Percentiles rank a stretch among this genome's conserved stretches.
phyloP scores from a whole-genome alignment of 2,329 filamentous ascomycete species.

The Nemania sp. region DNA sequence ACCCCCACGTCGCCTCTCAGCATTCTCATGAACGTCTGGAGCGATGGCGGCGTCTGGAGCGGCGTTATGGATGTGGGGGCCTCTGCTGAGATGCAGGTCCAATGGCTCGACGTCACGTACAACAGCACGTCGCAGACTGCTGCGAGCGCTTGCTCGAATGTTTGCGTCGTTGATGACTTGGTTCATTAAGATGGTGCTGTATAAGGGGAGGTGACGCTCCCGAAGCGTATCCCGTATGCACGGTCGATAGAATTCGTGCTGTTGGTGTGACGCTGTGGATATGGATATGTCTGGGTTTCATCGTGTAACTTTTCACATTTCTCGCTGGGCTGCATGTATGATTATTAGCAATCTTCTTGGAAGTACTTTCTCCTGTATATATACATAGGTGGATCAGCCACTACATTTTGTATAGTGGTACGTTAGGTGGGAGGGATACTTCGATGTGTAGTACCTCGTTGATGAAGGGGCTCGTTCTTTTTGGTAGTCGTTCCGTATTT shows the following conservation, averaged over 20 bases:
- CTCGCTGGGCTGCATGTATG: background rate
- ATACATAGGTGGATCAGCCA: background rate
- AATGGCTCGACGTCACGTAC: constrained; percentile 73
- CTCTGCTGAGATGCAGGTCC: constrained; percentile 67
- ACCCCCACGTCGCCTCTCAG: constrained; percentile 64
- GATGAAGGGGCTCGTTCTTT: background rate
- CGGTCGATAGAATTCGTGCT: background rate
- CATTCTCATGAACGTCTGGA: constrained; percentile 71
- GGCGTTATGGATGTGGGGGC: constrained; percentile 66
- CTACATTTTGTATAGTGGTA: background rate
- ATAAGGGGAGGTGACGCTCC: background rate
- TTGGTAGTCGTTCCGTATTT: background rate
- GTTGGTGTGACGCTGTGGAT: background rate
- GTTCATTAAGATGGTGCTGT: background rate
- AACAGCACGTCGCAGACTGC: constrained; percentile 54
- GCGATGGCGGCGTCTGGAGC: constrained; percentile 69
- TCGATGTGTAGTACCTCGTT: background rate
- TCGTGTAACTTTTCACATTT: background rate
- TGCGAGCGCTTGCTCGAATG: constrained; percentile 43
- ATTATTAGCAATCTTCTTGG: background rate
- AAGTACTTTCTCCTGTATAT: background rate
- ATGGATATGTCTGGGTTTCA: background rate
- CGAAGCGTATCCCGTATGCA: background rate
- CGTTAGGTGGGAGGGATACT: background rate
- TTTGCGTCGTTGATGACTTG: constrained; percentile 53